A percentile compares a stretch with the other conserved stretches of the same genome.
Evolutionary conservation across 139 green algal species (phyloP).

Genomic region (Yamagishiella unicocca): DNA sequence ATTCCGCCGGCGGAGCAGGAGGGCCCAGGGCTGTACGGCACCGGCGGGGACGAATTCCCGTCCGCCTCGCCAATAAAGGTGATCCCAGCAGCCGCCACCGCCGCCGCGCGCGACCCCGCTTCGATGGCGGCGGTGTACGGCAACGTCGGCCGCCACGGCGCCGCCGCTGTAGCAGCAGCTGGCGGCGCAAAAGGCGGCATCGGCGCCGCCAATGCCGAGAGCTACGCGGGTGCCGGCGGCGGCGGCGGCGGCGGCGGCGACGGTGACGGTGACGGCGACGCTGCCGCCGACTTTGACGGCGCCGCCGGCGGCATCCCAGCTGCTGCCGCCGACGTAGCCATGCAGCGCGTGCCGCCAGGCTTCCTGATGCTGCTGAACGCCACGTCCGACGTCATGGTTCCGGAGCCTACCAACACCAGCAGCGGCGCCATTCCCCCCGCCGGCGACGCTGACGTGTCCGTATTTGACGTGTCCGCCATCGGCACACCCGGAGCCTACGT

Average conservation of each 20-base stretch:
- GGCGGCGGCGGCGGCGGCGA: not conserved
- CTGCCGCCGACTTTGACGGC: not conserved
- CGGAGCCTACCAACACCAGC: not conserved
- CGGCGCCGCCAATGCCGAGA: not conserved
- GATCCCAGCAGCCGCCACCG: not conserved
- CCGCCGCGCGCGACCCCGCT: not conserved
- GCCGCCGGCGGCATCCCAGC: too few species aligned
- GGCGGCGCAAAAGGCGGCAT: too few species aligned
- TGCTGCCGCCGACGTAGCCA: too few species aligned
- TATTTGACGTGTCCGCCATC: not conserved
- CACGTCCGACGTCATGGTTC: not conserved
- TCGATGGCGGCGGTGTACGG: slow-evolving; percentile 20
- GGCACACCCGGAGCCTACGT: not conserved
- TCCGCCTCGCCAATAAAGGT: not conserved
- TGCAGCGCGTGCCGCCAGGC: slow-evolving; percentile 4
- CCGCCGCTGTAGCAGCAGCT: too few species aligned
- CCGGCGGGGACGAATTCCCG: not conserved
- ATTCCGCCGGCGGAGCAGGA: not conserved
- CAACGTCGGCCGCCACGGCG: not conserved
- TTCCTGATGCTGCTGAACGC: slow-evolving; percentile 11
- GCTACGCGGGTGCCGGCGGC: not conserved
- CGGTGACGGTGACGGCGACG: not conserved
- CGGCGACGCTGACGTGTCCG: not conserved
- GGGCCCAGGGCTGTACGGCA: slow-evolving; percentile 14
- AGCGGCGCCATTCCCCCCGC: not conserved